A percentile compares a stretch with the other conserved stretches of the same genome.
Conservation (phyloP, 2,329 filamentous ascomycete species). For the Aspergillus persii region DNA sequence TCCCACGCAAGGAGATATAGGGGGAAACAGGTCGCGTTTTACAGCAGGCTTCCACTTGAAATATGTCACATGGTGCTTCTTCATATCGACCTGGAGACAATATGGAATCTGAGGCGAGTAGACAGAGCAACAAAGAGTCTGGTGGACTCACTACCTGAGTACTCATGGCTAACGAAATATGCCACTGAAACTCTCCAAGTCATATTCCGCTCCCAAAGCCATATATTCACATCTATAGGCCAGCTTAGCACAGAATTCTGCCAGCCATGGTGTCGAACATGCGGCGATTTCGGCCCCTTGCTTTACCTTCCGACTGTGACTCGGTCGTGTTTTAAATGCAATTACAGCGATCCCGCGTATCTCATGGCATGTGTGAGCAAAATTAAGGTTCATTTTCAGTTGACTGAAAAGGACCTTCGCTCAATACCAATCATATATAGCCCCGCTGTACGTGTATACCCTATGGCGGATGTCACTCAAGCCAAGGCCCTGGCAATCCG, state of each 20-base stretch:
- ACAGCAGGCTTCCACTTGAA: too few relatives aligned
- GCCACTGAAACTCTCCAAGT: too few relatives aligned
- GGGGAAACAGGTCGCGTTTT: too few relatives aligned
- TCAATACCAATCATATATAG: slow-evolving; percentile 3
- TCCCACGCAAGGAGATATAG: too few relatives aligned
- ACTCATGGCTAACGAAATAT: too few relatives aligned
- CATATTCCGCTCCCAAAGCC: too few relatives aligned
- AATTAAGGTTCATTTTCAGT: neutral
- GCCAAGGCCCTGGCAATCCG: neutral
- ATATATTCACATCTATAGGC: neutral
- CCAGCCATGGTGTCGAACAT: slow-evolving; percentile 10
- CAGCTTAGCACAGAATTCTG: slow-evolving; percentile 8
- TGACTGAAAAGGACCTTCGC: neutral
- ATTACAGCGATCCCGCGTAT: neutral
- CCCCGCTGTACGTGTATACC: neutral
- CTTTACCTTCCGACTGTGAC: slow-evolving; percentile 8
- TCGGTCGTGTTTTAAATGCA: slow-evolving; percentile 11
- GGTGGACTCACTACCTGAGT: too few relatives aligned
- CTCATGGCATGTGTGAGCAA: neutral
- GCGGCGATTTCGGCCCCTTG: slow-evolving; percentile 7
- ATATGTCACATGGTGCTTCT: too few relatives aligned
- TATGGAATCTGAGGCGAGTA: too few relatives aligned
- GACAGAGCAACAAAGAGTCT: too few relatives aligned
- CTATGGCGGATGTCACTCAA: neutral
- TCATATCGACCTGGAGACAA: too few relatives aligned